A percentile compares a stretch with the other conserved stretches of the same genome.
Evolutionary conservation across 805 yeast species (phyloP).

Genomic region (Starmerella asiatica): DNA sequence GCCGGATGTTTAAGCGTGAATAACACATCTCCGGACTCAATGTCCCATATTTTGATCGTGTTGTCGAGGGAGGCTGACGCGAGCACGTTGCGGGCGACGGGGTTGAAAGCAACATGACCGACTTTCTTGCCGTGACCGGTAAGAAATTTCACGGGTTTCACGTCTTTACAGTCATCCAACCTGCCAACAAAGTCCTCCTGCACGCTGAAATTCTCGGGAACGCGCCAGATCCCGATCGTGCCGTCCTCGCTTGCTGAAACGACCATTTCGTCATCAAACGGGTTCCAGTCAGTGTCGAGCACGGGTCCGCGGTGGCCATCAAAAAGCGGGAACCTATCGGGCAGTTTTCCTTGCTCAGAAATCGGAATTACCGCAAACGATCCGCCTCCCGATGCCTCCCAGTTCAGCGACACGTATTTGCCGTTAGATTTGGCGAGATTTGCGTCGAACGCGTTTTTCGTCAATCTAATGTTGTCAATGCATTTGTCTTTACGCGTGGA

Average conservation of each 20-base stretch:
- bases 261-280: conserved; percentile 62
- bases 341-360: conserved; percentile 76
- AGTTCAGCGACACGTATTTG: conserved; percentile 69
- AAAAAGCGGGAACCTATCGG: conserved; percentile 84
- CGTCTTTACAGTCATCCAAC: conserved; percentile 49
- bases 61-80: conserved; percentile 88
- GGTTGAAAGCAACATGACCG: conserved; percentile 83
- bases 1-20: conserved; percentile 75
- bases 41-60: conserved; percentile 82
- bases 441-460: conserved; percentile 90
- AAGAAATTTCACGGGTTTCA: conserved; percentile 55
- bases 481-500: conserved; percentile 57
- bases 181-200: conserved; percentile 29
- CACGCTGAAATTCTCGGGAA: conserved; percentile 70
- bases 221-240: conserved; percentile 73
- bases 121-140: conserved; percentile 88
- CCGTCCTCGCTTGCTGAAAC: conserved; percentile 76
- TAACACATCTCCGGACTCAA: conserved; percentile 56
- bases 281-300: conserved; percentile 89
- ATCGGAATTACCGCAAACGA: conserved; percentile 91
- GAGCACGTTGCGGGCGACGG: conserved; percentile 70
- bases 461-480: conserved; percentile 46
- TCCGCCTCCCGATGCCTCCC: conserved; percentile 96
- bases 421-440: conserved; percentile 80
- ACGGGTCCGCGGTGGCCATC: conserved; percentile 95